A percentile compares a stretch with the other conserved stretches of the same genome.
phyloP scores from a whole-genome alignment of 2,329 filamentous ascomycete species.

The Fusarium solani-melongenae region DNA sequence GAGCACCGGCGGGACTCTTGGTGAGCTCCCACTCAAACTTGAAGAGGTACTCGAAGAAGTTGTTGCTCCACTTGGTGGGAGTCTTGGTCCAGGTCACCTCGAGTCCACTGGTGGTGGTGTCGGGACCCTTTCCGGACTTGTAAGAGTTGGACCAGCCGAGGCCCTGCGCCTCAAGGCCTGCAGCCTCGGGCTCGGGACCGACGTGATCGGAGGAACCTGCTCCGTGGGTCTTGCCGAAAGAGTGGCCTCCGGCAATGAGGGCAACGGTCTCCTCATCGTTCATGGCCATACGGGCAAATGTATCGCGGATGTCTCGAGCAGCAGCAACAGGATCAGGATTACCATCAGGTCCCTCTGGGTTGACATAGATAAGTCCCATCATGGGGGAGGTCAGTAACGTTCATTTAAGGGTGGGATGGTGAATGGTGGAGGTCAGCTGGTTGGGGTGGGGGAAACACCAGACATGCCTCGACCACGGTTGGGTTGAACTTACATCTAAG shows the following conservation, averaged over 20 bases:
- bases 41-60: constrained; percentile 82
- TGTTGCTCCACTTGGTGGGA: constrained; percentile 73
- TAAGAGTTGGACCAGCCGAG: constrained; percentile 77
- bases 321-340: constrained; percentile 75
- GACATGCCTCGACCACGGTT: neutral
- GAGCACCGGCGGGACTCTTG: constrained; percentile 80
- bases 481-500: constrained; percentile 18
- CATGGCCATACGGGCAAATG: constrained; percentile 85
- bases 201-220: constrained; percentile 58
- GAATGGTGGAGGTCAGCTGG: neutral
- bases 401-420: neutral
- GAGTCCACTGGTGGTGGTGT: constrained; percentile 80
- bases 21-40: constrained; percentile 81
- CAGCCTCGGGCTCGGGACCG: constrained; percentile 74
- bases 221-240: constrained; percentile 86
- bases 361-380: constrained; percentile 76
- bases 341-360: constrained; percentile 77
- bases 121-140: constrained; percentile 73
- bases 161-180: constrained; percentile 73
- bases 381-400: neutral
- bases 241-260: constrained; percentile 80
- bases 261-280: constrained; percentile 84
- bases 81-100: constrained; percentile 85
- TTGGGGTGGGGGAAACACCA: no score
- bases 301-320: constrained; percentile 77